phyloP scores from a whole-genome alignment of 129 eudicot genomes.

The Apium graveolens region DNA sequence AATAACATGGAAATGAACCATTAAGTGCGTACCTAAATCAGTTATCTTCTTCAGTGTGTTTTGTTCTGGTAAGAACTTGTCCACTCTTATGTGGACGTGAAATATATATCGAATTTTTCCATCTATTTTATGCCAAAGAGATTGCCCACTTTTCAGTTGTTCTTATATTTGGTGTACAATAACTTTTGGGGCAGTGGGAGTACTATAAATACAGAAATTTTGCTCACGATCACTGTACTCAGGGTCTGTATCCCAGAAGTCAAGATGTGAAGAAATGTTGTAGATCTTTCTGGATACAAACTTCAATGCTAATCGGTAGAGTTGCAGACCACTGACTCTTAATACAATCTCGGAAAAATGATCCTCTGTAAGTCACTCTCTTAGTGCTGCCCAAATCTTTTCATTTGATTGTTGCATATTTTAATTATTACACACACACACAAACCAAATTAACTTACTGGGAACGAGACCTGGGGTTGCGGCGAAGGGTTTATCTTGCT shows the following conservation, averaged over 20 bases:
- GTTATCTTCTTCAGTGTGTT: no score
- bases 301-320: not conserved
- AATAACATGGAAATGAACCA: constrained; percentile 11
- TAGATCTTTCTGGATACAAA: not conserved
- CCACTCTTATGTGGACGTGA: no score
- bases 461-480: not conserved
- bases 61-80: no score
- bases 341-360: not conserved
- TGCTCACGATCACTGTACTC: no score
- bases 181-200: no score
- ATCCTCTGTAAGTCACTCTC: not conserved
- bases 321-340: no score
- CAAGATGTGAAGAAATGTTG: not conserved
- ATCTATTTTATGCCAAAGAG: no score
- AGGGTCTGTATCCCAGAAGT: not conserved
- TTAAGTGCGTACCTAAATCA: no score
- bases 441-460: not conserved
- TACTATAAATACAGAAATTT: no score
- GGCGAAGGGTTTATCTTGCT: not conserved
- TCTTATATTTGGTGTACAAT: no score
- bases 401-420: not conserved
- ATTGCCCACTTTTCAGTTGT: no score
- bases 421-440: not conserved
- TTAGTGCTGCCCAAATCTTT: not conserved
- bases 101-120: no score